These are phyloP conservation scores for Andrographis paniculata DNA, from an alignment of 305 asterid species.

Conservation along the genomic window DNA sequence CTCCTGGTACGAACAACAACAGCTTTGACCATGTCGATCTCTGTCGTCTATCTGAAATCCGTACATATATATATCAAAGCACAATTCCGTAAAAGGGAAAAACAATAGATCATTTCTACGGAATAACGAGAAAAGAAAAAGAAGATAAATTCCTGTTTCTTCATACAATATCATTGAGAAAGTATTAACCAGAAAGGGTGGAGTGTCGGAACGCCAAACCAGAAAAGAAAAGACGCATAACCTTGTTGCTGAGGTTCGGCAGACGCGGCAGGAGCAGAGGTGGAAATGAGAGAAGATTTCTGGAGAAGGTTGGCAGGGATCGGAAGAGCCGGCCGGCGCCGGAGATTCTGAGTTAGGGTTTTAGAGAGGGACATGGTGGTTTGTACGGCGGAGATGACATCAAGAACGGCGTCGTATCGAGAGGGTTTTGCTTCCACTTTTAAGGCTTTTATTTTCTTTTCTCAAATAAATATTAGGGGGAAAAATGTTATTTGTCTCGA, in stretches of 20 bases:
- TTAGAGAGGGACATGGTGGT: conserved; percentile 15
- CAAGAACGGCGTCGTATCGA: not conserved
- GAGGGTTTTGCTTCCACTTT: not conserved
- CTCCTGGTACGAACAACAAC: conserved; percentile 80
- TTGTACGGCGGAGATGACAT: not conserved
- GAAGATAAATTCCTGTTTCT: too few relatives aligned
- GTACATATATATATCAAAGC: not conserved
- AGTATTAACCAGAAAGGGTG: not conserved
- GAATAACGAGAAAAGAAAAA: too few relatives aligned
- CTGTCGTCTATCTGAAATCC: conserved; percentile 41
- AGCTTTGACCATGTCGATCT: conserved; percentile 75
- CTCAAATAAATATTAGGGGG: too few relatives aligned
- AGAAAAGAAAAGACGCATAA: conserved; percentile 3
- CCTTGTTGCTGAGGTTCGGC: conserved; percentile 40
- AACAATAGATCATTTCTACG: conserved; percentile 13
- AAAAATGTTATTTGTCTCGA: too few relatives aligned
- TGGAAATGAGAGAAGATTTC: conserved; percentile 27
- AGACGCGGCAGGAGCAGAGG: conserved; percentile 36
- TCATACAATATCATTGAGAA: not conserved
- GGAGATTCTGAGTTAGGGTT: conserved; percentile 36
- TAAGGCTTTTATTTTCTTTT: too few relatives aligned
- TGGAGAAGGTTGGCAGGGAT: conserved; percentile 24
- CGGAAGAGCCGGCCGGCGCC: conserved; percentile 20
- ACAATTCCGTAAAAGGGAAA: not conserved
- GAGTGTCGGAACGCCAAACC: not conserved